Evolutionary conservation across 2,329 filamentous ascomycete genomes (phyloP), one percentile per base, ranked within the genome.

Genomic region (Ceratocystis papillata): DNA sequence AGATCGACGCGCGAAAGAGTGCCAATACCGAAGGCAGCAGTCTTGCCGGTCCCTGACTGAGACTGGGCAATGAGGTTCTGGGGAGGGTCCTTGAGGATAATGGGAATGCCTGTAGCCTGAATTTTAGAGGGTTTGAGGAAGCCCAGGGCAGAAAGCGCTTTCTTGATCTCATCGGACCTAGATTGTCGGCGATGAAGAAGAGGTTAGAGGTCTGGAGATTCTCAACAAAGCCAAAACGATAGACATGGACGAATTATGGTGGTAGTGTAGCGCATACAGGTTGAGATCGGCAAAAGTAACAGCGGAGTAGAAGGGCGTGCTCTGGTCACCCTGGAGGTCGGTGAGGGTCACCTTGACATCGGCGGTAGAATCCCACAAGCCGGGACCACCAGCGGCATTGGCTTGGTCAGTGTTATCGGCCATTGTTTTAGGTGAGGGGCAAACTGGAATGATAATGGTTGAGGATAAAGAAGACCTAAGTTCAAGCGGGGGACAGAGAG

Each of bases 1-100:
- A 92, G 83, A 73, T 99, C 90, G 73, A 97, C 78, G 69, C 94
- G 90, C 67, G 89, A 89, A 50, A 99, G 82, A 68, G 96, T 88
- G 68, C 96, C 96, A 69, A 96, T 87, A 59, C 94, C 89, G 75
- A 99, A 99, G 25, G 94, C 94, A 22, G 92, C 94, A 0, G 94
- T 99, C 80, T 99, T 99, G 73, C 94, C 94, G 22, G 94, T 99
- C 71, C 94, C 94, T 1, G 94, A 99, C 76, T 99, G 94, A n/a
- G 94, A 99, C 77, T 99, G 94, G 2, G 92, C 94, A 73, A 99
- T 93, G 83, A 99, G 88, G 77, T 97, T 97, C 70, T 82, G 82
- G 0, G 93, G 88, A n/a, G 94, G 93, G 73, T 96, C 81, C 71
- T 83, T 79, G 69, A 99, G 83, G 73, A 99, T 88, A 65, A 99